A percentile compares a stretch with the other conserved stretches of the same genome.
phyloP scores from a whole-genome alignment of 2,329 filamentous ascomycete species.

The Talaromyces sp. region DNA sequence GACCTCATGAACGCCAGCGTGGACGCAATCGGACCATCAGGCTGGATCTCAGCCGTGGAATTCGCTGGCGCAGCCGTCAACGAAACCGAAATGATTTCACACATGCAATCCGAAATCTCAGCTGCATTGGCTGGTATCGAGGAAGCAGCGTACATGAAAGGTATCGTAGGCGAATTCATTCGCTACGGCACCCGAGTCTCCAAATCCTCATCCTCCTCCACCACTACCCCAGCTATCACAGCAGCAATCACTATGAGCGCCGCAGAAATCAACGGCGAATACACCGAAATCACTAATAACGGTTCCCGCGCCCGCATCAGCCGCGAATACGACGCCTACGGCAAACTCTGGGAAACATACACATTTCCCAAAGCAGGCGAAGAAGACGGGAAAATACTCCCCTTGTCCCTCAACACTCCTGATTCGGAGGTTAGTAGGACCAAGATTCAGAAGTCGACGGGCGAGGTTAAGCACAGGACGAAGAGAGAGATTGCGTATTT shows the following conservation, averaged over 20 bases:
- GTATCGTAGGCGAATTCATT: constrained; percentile 48
- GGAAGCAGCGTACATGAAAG: constrained; percentile 48
- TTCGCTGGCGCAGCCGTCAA: constrained; percentile 35
- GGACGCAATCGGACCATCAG: constrained; percentile 49
- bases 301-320: constrained; percentile 12
- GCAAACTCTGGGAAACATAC: constrained; percentile 21
- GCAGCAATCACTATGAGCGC: constrained; percentile 30
- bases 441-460: constrained; percentile 61
- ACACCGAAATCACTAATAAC: constrained; percentile 34
- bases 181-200: constrained; percentile 32
- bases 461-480: constrained; percentile 68
- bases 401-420: constrained; percentile 65
- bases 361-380: constrained; percentile 33
- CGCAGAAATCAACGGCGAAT: constrained; percentile 43
- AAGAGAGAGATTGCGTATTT: constrained; percentile 73
- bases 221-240: constrained; percentile 19
- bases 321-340: constrained; percentile 20
- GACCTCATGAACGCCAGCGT: constrained; percentile 46
- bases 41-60: constrained; percentile 45
- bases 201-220: constrained; percentile 15
- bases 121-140: constrained; percentile 49
- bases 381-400: constrained; percentile 54
- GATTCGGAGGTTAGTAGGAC: constrained; percentile 45
- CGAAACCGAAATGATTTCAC: constrained; percentile 46
- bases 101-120: constrained; percentile 51